A percentile compares a stretch with the other conserved stretches of the same genome.
Conservation (phyloP, 768 basidiomycete genomes). For the Pleurotus ostreatus region DNA sequence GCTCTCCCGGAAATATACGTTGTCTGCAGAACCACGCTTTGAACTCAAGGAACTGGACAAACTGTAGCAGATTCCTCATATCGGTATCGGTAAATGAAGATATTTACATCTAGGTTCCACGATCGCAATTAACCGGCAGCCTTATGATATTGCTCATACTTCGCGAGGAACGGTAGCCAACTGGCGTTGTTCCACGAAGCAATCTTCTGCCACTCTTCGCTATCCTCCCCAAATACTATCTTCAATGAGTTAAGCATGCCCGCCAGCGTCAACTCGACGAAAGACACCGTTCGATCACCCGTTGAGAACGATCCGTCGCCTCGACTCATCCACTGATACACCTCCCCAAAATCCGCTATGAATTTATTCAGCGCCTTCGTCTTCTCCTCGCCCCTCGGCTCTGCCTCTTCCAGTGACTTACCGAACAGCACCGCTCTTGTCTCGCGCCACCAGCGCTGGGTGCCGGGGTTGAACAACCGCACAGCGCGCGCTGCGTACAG, state of each 20-base stretch:
- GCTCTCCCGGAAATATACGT: no score
- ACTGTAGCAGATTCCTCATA: no score
- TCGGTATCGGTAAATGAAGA: no score
- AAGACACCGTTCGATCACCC: not conserved
- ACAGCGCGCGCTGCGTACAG: not conserved
- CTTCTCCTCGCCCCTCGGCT: not conserved
- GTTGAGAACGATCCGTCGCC: not conserved
- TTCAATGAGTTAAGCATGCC: not conserved
- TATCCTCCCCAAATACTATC: not conserved
- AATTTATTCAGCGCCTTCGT: not conserved
- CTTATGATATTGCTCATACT: not conserved
- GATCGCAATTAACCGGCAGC: not conserved
- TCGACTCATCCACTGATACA: not conserved
- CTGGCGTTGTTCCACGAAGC: not conserved
- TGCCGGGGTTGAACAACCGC: not conserved
- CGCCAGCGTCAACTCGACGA: not conserved
- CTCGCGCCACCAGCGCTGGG: not conserved
- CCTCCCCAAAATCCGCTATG: not conserved
- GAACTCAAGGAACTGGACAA: no score
- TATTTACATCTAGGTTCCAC: no score
- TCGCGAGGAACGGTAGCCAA: not conserved
- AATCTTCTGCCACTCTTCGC: constrained; percentile 1
- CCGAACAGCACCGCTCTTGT: not conserved
- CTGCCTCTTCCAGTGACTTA: not conserved
- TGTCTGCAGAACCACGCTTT: no score